Evolutionary conservation across 2,329 filamentous ascomycete genomes (phyloP), one percentile per base, ranked within the genome.

Genomic region (Cercospora citrullina): DNA sequence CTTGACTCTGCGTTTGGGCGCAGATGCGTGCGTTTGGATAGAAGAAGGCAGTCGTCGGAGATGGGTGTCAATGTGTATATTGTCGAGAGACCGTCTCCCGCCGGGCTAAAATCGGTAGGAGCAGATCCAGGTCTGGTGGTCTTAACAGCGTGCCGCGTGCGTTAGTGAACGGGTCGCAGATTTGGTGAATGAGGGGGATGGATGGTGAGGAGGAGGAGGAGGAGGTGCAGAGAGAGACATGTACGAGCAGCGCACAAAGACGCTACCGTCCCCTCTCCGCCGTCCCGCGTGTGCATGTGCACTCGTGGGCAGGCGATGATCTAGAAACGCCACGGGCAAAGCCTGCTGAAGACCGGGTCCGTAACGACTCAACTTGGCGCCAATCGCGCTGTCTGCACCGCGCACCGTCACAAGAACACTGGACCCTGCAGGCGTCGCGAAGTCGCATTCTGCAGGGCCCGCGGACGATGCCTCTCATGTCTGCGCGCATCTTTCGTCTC

Each of bases 261-360:
- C 53, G 53, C 53, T 23, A n/a, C 53, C 30, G 16, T 58, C 53
- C 53, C 53, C 53, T 57, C 53, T 28, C 14, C n/a, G 26, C 23
- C 9, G 14, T 33, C 14, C 30, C 53, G 45, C 30, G 53, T 21
- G 53, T 18, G 53, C 53, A 31, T 58, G 53, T 53, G 48, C 53
- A n/a, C 30, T 58, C 53, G 26, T 58, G 53, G 53, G 18, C 45
- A 51, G 53, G 26, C 53, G 53, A 28, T 30, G 53, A 28, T 58
- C 53, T 58, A 58, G 53, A 31, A 58, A 58, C 53, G 53, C 53
- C 53, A 58, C 53, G 53, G 53, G 26, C 53, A 30, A 58, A 58
- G 53, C 30, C 53, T 30, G 53, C 53, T 58, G 53, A 31, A 31
- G 53, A 58, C 26, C 30, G 53, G 53, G 53, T 18, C 26, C 14